phyloP scores from a whole-genome alignment of 345 rosid genomes.

The Abelmoschus esculentus region DNA sequence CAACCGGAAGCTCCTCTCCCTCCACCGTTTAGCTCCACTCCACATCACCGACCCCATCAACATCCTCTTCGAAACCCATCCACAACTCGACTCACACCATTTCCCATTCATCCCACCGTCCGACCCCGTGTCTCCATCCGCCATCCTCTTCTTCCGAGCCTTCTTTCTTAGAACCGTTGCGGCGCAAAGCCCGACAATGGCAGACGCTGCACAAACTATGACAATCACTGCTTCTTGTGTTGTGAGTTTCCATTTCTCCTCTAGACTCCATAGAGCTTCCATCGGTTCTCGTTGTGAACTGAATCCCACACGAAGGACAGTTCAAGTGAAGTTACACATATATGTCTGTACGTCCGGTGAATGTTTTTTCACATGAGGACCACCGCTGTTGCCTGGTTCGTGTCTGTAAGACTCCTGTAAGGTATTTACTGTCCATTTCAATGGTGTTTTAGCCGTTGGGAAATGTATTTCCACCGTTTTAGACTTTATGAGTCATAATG shows the following conservation, averaged over 20 bases:
- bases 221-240: conserved; percentile 43
- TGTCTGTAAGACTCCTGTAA: too few relatives aligned
- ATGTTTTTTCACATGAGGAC: conserved; percentile 33
- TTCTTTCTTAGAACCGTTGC: conserved; percentile 22
- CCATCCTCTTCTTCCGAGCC: conserved; percentile 25
- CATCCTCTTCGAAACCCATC: conserved; percentile 37
- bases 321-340: neutral
- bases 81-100: conserved; percentile 18
- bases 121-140: neutral
- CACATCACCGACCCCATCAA: conserved; percentile 33
- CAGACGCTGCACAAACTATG: conserved; percentile 37
- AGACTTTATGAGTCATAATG: neutral
- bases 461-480: neutral
- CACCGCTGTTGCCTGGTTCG: conserved; percentile 25
- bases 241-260: conserved; percentile 56
- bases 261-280: conserved; percentile 68
- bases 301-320: too few relatives aligned
- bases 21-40: conserved; percentile 61
- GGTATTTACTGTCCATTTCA: neutral
- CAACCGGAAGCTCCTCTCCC: neutral
- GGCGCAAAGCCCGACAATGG: conserved; percentile 17
- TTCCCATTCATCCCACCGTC: neutral
- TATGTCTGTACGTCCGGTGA: too few relatives aligned
- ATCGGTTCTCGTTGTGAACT: conserved; percentile 17
- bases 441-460: conserved; percentile 19